Evolutionary conservation across 257 asterid species (phyloP), one percentile per base, ranked within the genome.

Genomic region (Paulownia fortunei): DNA sequence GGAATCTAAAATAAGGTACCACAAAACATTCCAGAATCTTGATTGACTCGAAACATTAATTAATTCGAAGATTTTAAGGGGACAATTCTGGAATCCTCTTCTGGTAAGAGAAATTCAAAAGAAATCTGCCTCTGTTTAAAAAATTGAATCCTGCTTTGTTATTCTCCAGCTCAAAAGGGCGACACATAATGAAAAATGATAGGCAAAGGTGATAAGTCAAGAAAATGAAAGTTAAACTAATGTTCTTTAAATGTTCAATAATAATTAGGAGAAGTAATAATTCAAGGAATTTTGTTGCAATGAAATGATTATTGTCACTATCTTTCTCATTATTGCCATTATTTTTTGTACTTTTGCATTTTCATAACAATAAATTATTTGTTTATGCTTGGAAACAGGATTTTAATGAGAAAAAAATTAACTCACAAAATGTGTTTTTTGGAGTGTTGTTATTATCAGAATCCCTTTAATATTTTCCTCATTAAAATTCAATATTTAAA

Each of bases 231-330:
- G 74, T 66, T 76, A 76, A 55, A 67, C 58, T 51, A 10, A 76
- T 65, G 55, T 52, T 15, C 34, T 60, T 36, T 76, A 76, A 18
- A 59, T 59, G 8, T 26, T 10, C 54, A 16, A 23, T 39, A 41
- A 66, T 66, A 39, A 66, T 15, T 19, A 39, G 26, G 36, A 55
- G 47, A 56, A 65, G 3, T 58, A 77, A 80, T 58, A 68, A 76
- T 69, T 72, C 82, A 60, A 44, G 44, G 71, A 80, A 77, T 58
- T 76, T 62, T 60, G 80, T 59, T 69, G 73, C 51, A 46, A 60
- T 61, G 77, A 74, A 84, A 81, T 84, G 77, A 84, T 81, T 81
- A 65, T 1, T 26, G 63, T 74, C 82, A 80, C 83, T 34, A 36
- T 62, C 78, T 63, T 52, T 41, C 47, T 61, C 76, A 70, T 37